phyloP scores from a whole-genome alignment of 1,284 basidiomycete species.

The Agaricales sp. region DNA sequence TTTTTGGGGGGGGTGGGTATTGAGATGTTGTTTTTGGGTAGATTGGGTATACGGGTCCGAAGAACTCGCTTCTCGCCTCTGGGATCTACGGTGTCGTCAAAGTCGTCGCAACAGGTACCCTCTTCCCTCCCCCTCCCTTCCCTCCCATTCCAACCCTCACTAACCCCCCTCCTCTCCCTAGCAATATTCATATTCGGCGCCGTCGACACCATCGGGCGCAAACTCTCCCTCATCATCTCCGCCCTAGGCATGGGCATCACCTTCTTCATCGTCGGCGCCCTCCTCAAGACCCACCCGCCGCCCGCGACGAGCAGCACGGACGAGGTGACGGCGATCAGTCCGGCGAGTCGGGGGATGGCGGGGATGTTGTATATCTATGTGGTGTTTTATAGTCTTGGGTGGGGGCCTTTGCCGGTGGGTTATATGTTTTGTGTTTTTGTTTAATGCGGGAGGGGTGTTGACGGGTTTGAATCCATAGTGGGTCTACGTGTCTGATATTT shows the following conservation, averaged over 20 bases:
- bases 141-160: slow-evolving; percentile 2
- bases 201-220: slow-evolving; percentile 69
- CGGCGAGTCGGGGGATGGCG: slow-evolving; percentile 59
- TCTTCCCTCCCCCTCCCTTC: not conserved
- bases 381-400: slow-evolving; percentile 67
- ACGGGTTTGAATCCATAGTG: too few relatives aligned
- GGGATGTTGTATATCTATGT: slow-evolving; percentile 70
- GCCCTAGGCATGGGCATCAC: slow-evolving; percentile 71
- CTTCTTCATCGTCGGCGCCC: slow-evolving; percentile 71
- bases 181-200: slow-evolving; percentile 37
- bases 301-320: slow-evolving; percentile 17
- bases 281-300: slow-evolving; percentile 67
- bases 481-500: slow-evolving; percentile 75
- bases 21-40: too few relatives aligned
- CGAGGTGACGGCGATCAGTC: slow-evolving; percentile 22
- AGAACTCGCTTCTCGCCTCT: slow-evolving; percentile 62
- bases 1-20: too few relatives aligned
- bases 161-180: slow-evolving; percentile 61
- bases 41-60: slow-evolving; percentile 54
- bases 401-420: slow-evolving; percentile 30
- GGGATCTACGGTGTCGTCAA: slow-evolving; percentile 71
- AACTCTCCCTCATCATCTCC: slow-evolving; percentile 61
- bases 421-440: too few relatives aligned
- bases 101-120: slow-evolving; percentile 27
- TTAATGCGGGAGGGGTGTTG: too few relatives aligned